Percentiles rank a stretch among this genome's conserved stretches.
Conservation (phyloP, 192 early-diverging fungal species). For the Pecoramyces ruminantium region DNA sequence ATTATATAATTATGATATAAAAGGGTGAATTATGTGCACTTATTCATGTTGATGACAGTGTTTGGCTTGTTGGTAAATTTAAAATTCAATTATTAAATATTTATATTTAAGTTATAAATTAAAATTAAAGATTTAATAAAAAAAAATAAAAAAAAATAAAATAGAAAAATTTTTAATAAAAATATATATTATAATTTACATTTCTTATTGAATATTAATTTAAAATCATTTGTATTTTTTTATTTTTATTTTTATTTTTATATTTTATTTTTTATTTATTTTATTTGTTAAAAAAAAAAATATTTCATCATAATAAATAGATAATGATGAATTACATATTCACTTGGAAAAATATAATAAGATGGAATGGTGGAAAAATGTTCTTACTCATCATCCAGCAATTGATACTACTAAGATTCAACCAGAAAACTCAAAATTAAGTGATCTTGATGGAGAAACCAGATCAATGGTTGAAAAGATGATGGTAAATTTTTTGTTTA, state of each 20-base stretch:
- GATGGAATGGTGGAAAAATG: conserved; percentile 79
- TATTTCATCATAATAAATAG: conserved; percentile 1
- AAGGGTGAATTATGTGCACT: conserved; percentile 53
- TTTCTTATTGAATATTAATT: too few relatives aligned
- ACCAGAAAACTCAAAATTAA: conserved; percentile 76
- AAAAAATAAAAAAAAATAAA: too few relatives aligned
- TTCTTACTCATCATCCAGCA: conserved; percentile 56
- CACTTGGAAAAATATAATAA: conserved; percentile 72
- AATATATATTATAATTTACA: too few relatives aligned
- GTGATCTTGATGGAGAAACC: conserved; percentile 78
- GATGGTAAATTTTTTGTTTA: too few relatives aligned
- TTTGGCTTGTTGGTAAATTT: conserved; percentile 54
- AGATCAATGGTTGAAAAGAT: conserved; percentile 87
- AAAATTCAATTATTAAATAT: not conserved
- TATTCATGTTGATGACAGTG: conserved; percentile 58
- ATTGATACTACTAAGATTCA: conserved; percentile 77
- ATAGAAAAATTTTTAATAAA: too few relatives aligned
- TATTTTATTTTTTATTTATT: too few relatives aligned
- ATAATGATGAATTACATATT: conserved; percentile 51
- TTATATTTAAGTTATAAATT: too few relatives aligned
- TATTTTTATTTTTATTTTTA: too few relatives aligned
- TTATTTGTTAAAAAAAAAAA: too few relatives aligned
- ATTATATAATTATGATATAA: conserved; percentile 1
- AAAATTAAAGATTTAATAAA: too few relatives aligned
- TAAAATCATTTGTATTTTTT: too few relatives aligned